phyloP scores from a whole-genome alignment of 495 filamentous ascomycete species.

The Podospora appendiculata region DNA sequence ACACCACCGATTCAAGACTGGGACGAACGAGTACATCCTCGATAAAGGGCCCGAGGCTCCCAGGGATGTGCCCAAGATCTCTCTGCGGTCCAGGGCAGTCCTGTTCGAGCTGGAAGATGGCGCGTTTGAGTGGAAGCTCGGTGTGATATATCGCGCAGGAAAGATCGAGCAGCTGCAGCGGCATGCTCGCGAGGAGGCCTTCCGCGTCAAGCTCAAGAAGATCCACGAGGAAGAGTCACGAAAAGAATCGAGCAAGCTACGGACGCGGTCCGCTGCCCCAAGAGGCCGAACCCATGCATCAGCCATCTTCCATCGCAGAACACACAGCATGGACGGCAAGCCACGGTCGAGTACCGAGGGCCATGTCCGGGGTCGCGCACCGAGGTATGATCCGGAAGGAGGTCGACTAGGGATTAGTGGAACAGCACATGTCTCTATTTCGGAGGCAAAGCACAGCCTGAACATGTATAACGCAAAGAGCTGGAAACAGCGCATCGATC shows the following conservation, averaged over 20 bases:
- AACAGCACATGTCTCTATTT: constrained; percentile 58
- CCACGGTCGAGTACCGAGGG: constrained; percentile 23
- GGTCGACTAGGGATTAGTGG: constrained; percentile 57
- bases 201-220: constrained; percentile 75
- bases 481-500: constrained; percentile 90
- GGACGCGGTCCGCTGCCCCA: constrained; percentile 42
- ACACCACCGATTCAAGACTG: constrained; percentile 81
- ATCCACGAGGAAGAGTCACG: constrained; percentile 58
- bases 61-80: constrained; percentile 77
- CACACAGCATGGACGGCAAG: constrained; percentile 45
- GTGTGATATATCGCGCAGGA: constrained; percentile 82
- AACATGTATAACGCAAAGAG: constrained; percentile 75
- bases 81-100: constrained; percentile 69
- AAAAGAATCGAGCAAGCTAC: constrained; percentile 38
- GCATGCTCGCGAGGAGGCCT: constrained; percentile 83
- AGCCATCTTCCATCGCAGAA: constrained; percentile 32
- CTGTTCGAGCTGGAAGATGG: constrained; percentile 93
- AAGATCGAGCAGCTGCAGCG: constrained; percentile 83
- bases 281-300: constrained; percentile 30
- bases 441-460: constrained; percentile 67
- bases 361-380: constrained; percentile 22
- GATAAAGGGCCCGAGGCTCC: constrained; percentile 75
- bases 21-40: constrained; percentile 78
- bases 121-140: constrained; percentile 94
- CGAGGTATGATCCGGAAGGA: constrained; percentile 71